A percentile compares a stretch with the other conserved stretches of the same genome.
Conservation (phyloP, 2,329 filamentous ascomycete species). For the Hypoxylon sp. region DNA sequence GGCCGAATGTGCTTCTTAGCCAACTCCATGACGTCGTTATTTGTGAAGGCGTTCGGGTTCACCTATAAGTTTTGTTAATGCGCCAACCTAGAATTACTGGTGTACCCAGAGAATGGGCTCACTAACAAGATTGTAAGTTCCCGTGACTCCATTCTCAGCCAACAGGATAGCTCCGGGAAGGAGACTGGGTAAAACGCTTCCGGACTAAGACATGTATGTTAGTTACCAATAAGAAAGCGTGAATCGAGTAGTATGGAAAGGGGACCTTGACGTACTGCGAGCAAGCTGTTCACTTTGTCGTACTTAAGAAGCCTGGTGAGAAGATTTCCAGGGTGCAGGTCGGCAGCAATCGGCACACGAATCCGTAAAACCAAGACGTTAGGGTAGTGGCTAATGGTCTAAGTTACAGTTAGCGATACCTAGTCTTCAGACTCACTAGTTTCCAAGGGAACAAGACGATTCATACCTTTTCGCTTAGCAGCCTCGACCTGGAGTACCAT, state of each 20-base stretch:
- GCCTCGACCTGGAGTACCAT: constrained; percentile 29
- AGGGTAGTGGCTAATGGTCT: neutral
- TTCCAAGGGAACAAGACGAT: neutral
- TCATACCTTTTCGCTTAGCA: constrained; percentile 23
- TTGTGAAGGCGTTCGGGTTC: constrained; percentile 4
- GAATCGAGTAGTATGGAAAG: neutral
- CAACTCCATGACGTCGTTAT: constrained; percentile 35
- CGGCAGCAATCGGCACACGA: neutral
- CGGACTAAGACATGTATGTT: neutral
- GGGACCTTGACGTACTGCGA: neutral
- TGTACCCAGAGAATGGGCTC: neutral
- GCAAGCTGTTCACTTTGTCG: neutral
- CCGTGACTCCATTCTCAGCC: neutral
- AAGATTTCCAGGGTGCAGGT: neutral
- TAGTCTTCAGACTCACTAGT: neutral
- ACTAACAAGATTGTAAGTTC: neutral
- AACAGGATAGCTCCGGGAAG: neutral
- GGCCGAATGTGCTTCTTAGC: constrained; percentile 33
- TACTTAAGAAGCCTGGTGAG: neutral
- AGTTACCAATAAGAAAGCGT: neutral
- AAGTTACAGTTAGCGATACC: neutral
- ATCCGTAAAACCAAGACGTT: neutral
- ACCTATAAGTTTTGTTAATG: neutral
- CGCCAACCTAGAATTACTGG: neutral
- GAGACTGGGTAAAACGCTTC: neutral